Base-by-base conservation (phyloP, 306 rosid genomes). In the Corylus avellana region DNA sequence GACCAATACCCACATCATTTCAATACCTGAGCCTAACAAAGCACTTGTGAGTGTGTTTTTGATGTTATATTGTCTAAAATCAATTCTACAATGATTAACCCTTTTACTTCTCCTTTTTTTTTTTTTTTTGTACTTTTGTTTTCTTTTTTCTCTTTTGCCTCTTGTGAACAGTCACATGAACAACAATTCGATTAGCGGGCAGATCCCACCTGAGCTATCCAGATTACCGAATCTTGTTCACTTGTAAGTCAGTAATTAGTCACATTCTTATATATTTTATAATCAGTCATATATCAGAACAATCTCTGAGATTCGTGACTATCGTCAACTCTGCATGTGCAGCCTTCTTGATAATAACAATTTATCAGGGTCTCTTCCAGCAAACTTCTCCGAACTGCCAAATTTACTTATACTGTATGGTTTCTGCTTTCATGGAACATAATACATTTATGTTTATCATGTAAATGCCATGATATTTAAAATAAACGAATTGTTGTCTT, bases 271-370 rank as follows among this genome's bases (percentile, higher is more conserved):
- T 32, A 53, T 32, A 53, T 73, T 18, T 53, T 7, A 35, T 32
- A 27, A 73, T 54, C 25, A 13, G 20, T 25, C 64, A 53, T 54
- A 29, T 2, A 16, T 73, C 73, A 12, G 62, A 47, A 83, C 12
- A 47, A 11, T 70, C 5, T 27, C 6, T 49, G n/a, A 48, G 20
- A 49, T 72, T 35, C 27, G 13, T 72, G 75, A 72, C 44, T 78
- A 8, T 48, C 58, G 75, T 71, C 56, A 71, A 71, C 67, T 79
- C 48, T 79, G 75, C 61, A 47, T 12, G 35, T 87, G 94, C 97
- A 96, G 99, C 86, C 97, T 96, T 79, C 92, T 96, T 25, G 99
- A 96, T 85, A 90, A 91, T 69, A 96, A 96, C 91, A 93, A 96
- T 16, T 79, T 96, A 85, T 63, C 98, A 18, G 99, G 99, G 84